Percentiles rank a stretch among this genome's conserved stretches.
phyloP scores from a whole-genome alignment of 1,284 basidiomycete genomes.

The Sphaerobolus stellatus region DNA sequence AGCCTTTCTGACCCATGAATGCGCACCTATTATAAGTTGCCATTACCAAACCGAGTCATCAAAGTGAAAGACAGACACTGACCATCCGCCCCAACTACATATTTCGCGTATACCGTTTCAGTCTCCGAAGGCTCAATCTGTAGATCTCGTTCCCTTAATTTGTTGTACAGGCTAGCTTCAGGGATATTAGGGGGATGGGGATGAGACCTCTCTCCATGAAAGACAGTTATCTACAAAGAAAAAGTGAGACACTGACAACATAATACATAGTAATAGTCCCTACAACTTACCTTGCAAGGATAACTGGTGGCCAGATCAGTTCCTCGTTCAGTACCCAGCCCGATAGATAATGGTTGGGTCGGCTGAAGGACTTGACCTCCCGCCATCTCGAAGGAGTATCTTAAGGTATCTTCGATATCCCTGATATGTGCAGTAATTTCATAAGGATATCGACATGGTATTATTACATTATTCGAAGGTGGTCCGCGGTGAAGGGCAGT shows the following conservation, averaged over 20 bases:
- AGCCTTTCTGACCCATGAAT: constrained; percentile 27
- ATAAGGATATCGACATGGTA: constrained; percentile 1
- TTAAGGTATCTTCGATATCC: constrained; percentile 14
- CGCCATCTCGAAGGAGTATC: not conserved
- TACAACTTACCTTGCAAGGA: not conserved
- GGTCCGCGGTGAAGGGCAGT: not conserved
- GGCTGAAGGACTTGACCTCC: constrained; percentile 13
- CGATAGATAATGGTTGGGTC: constrained; percentile 7
- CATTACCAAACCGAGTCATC: not conserved
- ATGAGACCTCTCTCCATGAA: not conserved
- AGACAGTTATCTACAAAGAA: not conserved
- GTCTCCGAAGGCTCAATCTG: not conserved
- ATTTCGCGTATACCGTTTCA: constrained; percentile 16
- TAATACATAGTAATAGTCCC: not conserved
- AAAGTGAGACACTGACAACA: not conserved
- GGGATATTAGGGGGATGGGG: not conserved
- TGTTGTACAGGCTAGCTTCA: no score
- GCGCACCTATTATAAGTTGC: constrained; percentile 19
- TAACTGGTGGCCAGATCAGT: not conserved
- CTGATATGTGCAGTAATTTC: constrained; percentile 11
- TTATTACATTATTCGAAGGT: constrained; percentile 2
- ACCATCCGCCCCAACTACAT: constrained; percentile 19
- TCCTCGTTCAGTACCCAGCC: not conserved
- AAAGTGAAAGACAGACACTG: not conserved
- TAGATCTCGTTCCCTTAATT: not conserved